Evolutionary conservation across 805 yeast genomes (phyloP).

Genomic region (Wickerhamiella shivajii): DNA sequence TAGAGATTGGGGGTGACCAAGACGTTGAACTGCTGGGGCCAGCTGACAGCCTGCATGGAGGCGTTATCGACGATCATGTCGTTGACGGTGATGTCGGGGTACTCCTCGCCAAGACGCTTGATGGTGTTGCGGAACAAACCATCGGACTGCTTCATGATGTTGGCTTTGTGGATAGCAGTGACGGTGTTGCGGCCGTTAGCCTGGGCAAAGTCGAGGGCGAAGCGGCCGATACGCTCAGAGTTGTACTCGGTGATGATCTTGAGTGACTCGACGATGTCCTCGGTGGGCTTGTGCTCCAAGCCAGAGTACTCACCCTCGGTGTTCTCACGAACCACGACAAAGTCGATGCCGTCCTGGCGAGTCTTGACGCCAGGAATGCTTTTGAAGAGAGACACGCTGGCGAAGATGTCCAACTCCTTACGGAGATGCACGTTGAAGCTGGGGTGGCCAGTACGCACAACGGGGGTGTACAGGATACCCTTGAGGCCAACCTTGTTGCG

Average conservation of each 20-base stretch:
- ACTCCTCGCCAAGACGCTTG: slow-evolving; percentile 69
- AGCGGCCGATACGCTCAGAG: slow-evolving; percentile 94
- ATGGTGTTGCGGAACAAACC: slow-evolving; percentile 94
- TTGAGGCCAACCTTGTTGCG: slow-evolving; percentile 95
- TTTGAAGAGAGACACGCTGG: slow-evolving; percentile 86
- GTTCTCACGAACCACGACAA: slow-evolving; percentile 95
- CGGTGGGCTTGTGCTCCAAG: slow-evolving; percentile 91
- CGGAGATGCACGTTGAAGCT: slow-evolving; percentile 93
- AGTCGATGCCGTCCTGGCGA: slow-evolving; percentile 75
- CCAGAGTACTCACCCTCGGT: slow-evolving; percentile 99
- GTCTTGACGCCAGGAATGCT: slow-evolving; percentile 89
- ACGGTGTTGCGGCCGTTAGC: slow-evolving; percentile 85
- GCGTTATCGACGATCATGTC: slow-evolving; percentile 98
- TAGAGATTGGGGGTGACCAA: slow-evolving; percentile 95
- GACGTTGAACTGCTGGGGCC: slow-evolving; percentile 96
- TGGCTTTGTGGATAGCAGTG: slow-evolving; percentile 97
- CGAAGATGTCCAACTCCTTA: slow-evolving; percentile 90
- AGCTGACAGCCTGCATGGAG: slow-evolving; percentile 97
- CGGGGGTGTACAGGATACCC: slow-evolving; percentile 89
- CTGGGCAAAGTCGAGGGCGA: slow-evolving; percentile 90
- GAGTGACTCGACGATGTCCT: slow-evolving; percentile 94
- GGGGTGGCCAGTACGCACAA: slow-evolving; percentile 59
- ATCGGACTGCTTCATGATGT: slow-evolving; percentile 97
- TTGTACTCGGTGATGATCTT: slow-evolving; percentile 89
- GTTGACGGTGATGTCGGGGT: slow-evolving; percentile 67